Conservation (phyloP, 1,139 yeast species). For the Candida freyschussii region DNA sequence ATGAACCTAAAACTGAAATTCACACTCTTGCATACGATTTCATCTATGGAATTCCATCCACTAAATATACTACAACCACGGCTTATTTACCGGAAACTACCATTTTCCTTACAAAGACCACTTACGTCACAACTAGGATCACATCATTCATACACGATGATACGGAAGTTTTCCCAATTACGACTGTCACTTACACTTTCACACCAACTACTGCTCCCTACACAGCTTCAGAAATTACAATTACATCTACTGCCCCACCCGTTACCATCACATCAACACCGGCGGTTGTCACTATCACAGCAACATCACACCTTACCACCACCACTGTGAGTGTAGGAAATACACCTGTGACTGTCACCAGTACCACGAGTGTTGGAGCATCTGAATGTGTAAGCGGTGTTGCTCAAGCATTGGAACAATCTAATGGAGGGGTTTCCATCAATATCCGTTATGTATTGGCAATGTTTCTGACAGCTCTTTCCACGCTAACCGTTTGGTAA, state of each 20-base stretch:
- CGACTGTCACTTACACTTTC: constrained; percentile 17
- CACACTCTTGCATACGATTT: constrained; percentile 10
- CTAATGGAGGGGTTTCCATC: too few relatives aligned
- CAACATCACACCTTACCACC: constrained; percentile 1
- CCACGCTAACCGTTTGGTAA: too few relatives aligned
- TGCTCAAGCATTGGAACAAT: neutral
- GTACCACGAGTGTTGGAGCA: constrained; percentile 1
- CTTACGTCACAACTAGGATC: constrained; percentile 11
- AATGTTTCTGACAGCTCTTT: too few relatives aligned
- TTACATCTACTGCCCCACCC: constrained; percentile 7
- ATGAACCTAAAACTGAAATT: constrained; percentile 7
- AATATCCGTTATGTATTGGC: too few relatives aligned
- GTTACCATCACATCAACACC: constrained; percentile 4
- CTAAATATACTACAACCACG: constrained; percentile 14
- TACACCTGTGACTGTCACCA: neutral
- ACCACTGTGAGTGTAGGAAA: neutral
- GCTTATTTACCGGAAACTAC: constrained; percentile 14
- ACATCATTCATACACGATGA: constrained; percentile 15
- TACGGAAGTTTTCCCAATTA: constrained; percentile 13
- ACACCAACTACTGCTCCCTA: constrained; percentile 12
- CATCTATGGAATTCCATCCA: constrained; percentile 13
- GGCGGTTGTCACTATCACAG: neutral
- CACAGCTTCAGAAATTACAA: neutral
- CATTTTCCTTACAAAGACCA: constrained; percentile 8
- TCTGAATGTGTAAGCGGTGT: neutral